Evolutionary conservation across 768 basidiomycete genomes (phyloP), one percentile per base, ranked within the genome.

Genomic region (Boletellus ananas): DNA sequence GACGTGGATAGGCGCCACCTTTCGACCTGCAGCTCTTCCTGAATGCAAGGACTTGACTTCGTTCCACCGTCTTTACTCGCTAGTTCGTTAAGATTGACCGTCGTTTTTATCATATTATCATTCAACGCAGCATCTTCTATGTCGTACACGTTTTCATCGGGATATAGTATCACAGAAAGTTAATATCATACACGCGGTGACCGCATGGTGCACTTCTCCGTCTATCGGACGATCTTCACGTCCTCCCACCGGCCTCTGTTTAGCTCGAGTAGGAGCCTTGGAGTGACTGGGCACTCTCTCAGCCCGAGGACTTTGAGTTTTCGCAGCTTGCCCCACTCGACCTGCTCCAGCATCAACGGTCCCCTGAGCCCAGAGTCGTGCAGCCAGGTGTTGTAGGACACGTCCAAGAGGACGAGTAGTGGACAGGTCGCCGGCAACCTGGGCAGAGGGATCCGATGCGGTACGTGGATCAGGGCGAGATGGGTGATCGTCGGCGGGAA

Each of bases 231-330:
- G 54, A 85, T 60, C 37, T 64, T 66, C 31, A 90, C 71, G 58
- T 85, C 84, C 51, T 79, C 78, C 85, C 85, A 87, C 52, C 84
- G 76, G 0, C 79, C 77, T 58, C 72, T 68, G 57, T 87, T 86
- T 35, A 89, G 60, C 47, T 68, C 74, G 34, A 49, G 54, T 18
- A 76, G 46, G 27, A 81, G 61, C n/a, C 65, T 71, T 35, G 58
- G 58, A 2, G 77, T 70, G 21, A 84, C 57, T 39, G 64, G 60
- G 64, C 83, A 86, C 36, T 64, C 77, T 54, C 84, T 70, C 45
- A 85, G 62, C 1, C 82, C 85, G 25, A 89, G 63, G 12, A 80
- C 68, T 50, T 70, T 68, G 49, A 90, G 61, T 31, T 74, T 61
- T 31, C 66, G 70, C 80, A 81, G 83, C 34, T 77, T 74, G 6